Base-by-base conservation (phyloP, 768 basidiomycete genomes). In the Agrocybe praecox region DNA sequence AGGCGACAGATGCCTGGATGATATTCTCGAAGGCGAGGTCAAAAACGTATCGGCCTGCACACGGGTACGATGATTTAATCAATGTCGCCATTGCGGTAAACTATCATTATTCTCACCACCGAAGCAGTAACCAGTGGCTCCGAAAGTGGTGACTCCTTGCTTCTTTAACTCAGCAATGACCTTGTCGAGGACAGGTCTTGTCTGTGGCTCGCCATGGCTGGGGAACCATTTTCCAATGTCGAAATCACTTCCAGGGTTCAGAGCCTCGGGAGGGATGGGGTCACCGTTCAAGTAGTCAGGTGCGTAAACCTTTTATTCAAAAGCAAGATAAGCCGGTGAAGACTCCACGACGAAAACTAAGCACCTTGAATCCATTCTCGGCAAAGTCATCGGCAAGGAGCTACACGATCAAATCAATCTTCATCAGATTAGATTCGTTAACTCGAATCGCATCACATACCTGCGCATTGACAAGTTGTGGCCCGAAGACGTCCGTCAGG, bases 71-170 rank as follows among this genome's bases (percentile, higher is more conserved):
- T 45, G 19, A 29, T 19, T n/a, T 44, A 23, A 43, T 36, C 7
- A 7, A 24, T 14, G 19, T 14, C 34, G 17, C 15, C 12, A 19
- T 12, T 14, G 21, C 17, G 21, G 29, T 14, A 51, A 65, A n/a
- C n/a, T n/a, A n/a, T n/a, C n/a, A n/a, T n/a, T n/a, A n/a, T n/a
- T n/a, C 76, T 55, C 57, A 79, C 84, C 88, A 57, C 88, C 87
- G 53, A 81, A 86, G 74, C 90, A 92, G 74, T 85, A 91, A 2
- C 87, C 88, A 5, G 80, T 80, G 0, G 85, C 83, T 0, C 74
- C 88, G 55, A 92, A 79, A 7, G 67, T 67, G 1, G 75, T 83
- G 19, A 91, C 74, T 1, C 89, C 90, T 58, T 81, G 64, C 29
- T 70, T 80, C 65, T 84, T 86, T 57, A 92, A 78, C 0, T 74